Conservation (phyloP, 179 eudicot genomes). For the Camellia oleifera region DNA sequence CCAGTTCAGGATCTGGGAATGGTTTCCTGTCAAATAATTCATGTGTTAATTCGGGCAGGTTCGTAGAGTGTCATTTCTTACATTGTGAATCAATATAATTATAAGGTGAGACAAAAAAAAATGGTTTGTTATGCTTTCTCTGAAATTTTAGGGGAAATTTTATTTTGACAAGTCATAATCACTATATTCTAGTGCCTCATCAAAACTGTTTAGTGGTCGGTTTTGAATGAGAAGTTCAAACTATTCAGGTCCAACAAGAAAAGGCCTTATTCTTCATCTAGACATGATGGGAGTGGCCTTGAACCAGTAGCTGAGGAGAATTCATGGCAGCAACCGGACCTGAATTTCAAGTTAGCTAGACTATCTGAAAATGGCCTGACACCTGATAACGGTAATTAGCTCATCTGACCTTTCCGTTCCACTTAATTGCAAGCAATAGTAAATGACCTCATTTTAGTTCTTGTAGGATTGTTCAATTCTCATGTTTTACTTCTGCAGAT, state of each 20-base stretch:
- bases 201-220: neutral
- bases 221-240: slow-evolving; percentile 4
- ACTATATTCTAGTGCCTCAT: neutral
- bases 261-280: slow-evolving; percentile 57
- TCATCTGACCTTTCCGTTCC: neutral
- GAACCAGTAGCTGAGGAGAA: slow-evolving; percentile 69
- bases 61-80: slow-evolving; percentile 23
- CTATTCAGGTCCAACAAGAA: slow-evolving; percentile 53
- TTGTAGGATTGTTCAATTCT: neutral
- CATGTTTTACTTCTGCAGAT: slow-evolving; percentile 38
- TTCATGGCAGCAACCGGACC: slow-evolving; percentile 41
- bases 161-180: neutral
- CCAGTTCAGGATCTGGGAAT: slow-evolving; percentile 61
- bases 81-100: neutral
- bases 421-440: neutral
- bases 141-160: neutral
- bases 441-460: neutral
- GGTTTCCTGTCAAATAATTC: slow-evolving; percentile 41
- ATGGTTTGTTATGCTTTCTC: neutral
- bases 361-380: slow-evolving; percentile 41
- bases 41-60: slow-evolving; percentile 64
- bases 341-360: slow-evolving; percentile 47
- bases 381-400: slow-evolving; percentile 56
- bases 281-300: slow-evolving; percentile 50
- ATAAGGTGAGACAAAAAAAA: neutral